A percentile compares a stretch with the other conserved stretches of the same genome.
Evolutionary conservation across 2,329 filamentous ascomycete species (phyloP).

Genomic region (Fusarium oxysporum): DNA sequence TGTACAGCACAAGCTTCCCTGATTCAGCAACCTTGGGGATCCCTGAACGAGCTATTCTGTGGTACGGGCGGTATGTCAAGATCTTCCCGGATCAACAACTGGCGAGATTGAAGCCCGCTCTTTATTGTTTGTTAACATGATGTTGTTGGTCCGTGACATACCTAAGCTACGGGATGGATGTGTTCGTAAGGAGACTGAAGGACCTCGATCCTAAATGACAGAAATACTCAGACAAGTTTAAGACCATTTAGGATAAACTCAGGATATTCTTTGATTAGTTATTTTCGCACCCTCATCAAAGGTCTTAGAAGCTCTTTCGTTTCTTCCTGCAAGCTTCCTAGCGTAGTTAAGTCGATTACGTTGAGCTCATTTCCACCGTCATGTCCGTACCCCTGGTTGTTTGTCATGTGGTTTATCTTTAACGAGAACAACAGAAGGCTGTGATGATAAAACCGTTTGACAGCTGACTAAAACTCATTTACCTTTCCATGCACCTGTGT

Average conservation of each 20-base stretch:
- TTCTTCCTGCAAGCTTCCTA: conserved; percentile 37
- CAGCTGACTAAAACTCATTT: conserved; percentile 1
- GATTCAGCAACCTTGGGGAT: background rate
- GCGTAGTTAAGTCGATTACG: conserved; percentile 20
- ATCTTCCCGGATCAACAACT: conserved; percentile 30
- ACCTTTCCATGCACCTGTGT: background rate
- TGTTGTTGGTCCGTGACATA: conserved; percentile 27
- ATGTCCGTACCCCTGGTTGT: conserved; percentile 11
- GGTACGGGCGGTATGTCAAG: conserved; percentile 11
- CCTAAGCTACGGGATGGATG: conserved; percentile 13
- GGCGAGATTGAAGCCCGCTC: conserved; percentile 8
- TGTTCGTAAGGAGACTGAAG: background rate
- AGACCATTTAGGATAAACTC: background rate
- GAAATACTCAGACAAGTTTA: background rate
- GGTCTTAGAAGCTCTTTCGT: conserved; percentile 28
- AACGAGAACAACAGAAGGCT: background rate
- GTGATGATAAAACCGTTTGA: background rate
- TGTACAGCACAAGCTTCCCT: background rate
- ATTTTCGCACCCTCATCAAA: background rate
- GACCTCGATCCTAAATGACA: background rate
- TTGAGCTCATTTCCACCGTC: conserved; percentile 45
- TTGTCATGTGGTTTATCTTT: conserved; percentile 17
- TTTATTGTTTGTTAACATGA: conserved; percentile 7
- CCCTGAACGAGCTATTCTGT: background rate
- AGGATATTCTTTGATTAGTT: background rate